Evolutionary conservation across 495 filamentous ascomycete species (phyloP), one percentile per base, ranked within the genome.

Genomic region (Wilcoxina mikolae): DNA sequence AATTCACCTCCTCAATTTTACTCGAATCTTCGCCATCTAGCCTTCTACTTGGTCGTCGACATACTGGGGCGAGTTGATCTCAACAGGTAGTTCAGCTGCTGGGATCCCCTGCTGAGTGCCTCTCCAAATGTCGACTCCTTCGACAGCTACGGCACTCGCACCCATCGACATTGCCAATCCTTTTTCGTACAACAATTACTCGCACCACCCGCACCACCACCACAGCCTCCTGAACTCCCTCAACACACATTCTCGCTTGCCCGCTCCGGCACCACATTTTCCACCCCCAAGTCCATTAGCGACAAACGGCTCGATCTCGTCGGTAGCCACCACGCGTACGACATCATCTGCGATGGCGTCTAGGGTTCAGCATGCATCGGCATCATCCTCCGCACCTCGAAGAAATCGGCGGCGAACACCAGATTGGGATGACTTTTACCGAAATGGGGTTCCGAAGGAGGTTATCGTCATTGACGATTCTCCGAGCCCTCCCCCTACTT

Each of bases 381-480:
- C 33, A 2, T 41, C 28, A 3, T 52, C 49, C 1, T 39, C 49
- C 11, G 31, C 33, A 10, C 17, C 28, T 5, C 28, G 61, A 50
- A 63, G 55, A 35, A 61, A 54, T 49, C 58, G 66, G 29, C 61
- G 67, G 60, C 68, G 62, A 51, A 74, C 76, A 56, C 82, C 85
- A 55, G 80, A 96, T 72, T 96, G 90, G 90, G 70, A 77, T 28
- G 77, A 80, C 56, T 96, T 94, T 66, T 96, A 94, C 69, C 85
- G 84, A 67, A 93, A 95, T 69, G 90, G 90, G 18, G 68, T 90
- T 15, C 90, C 90, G 12, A 84, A 89, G 65, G 89, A 95, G 69
- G 78, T 96, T 66, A 95, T 96, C 65, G 81, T 95, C 56, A 96
- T 96, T 67, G 85, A 94, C 61, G 90, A 95, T 70, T 81, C 84